These are phyloP conservation scores for Claviceps cyperi DNA, from an alignment of 2,329 filamentous ascomycete genomes.

Conservation along the genomic window DNA sequence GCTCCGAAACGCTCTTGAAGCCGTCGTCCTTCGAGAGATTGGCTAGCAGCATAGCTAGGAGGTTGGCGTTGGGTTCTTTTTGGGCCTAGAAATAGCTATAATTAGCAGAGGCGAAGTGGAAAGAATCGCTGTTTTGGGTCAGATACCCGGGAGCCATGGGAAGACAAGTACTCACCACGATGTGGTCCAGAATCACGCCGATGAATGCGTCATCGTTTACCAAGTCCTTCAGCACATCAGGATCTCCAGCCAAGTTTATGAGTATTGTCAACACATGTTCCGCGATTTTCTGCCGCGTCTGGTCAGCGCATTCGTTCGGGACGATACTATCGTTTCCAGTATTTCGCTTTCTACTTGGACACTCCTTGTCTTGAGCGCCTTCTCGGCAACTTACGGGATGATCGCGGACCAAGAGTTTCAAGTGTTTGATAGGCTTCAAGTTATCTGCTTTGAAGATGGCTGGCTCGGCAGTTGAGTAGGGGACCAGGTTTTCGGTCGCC, in stretches of 20 bases:
- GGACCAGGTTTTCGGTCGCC: conserved; percentile 74
- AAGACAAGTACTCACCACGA: conserved; percentile 44
- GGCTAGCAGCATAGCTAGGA: conserved; percentile 81
- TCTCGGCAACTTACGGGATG: conserved; percentile 46
- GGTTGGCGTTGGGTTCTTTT: conserved; percentile 68
- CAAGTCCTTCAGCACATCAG: conserved; percentile 57
- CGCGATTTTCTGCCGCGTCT: conserved; percentile 54
- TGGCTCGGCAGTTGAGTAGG: conserved; percentile 61
- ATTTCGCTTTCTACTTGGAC: too few relatives aligned
- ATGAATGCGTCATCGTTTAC: conserved; percentile 71
- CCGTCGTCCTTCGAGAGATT: conserved; percentile 75
- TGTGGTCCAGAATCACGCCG: conserved; percentile 53
- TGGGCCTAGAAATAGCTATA: conserved; percentile 34
- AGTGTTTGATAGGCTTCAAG: conserved; percentile 64
- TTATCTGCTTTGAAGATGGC: conserved; percentile 72
- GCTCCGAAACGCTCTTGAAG: conserved; percentile 51
- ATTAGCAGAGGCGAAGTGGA: neutral
- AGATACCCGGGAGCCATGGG: neutral
- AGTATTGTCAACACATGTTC: conserved; percentile 85
- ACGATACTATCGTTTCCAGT: too few relatives aligned
- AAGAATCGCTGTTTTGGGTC: neutral
- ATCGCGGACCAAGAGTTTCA: conserved; percentile 78
- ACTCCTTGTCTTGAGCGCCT: neutral
- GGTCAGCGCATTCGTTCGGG: neutral
- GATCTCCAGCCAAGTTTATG: conserved; percentile 69